These are phyloP conservation scores for Yamadazyma olivae DNA, from an alignment of 805 yeast species.

Conservation along the genomic window DNA sequence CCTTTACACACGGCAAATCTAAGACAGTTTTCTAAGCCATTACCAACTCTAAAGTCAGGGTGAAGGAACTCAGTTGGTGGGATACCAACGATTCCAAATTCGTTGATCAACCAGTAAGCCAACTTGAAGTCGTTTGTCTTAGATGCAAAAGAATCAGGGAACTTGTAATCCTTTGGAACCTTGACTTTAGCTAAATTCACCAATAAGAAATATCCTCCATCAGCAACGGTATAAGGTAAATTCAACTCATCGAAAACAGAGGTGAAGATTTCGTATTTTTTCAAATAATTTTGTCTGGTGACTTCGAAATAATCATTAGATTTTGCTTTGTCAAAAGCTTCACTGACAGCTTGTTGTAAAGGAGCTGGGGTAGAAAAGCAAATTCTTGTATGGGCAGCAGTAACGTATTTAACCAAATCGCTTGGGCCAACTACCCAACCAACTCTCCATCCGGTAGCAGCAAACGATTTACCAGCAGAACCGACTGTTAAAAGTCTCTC, in stretches of 20 bases:
- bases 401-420: constrained; percentile 75
- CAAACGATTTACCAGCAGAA: constrained; percentile 95
- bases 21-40: constrained; percentile 76
- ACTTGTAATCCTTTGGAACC: constrained; percentile 68
- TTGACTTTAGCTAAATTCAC: constrained; percentile 84
- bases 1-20: constrained; percentile 97
- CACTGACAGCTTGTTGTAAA: constrained; percentile 86
- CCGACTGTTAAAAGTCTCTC: constrained; percentile 87
- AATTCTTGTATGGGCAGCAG: constrained; percentile 91
- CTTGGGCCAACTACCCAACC: constrained; percentile 93
- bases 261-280: constrained; percentile 72
- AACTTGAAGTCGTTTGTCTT: constrained; percentile 80
- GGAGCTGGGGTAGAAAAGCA: constrained; percentile 92
- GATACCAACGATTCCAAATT: constrained; percentile 91
- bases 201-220: constrained; percentile 90
- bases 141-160: constrained; percentile 66
- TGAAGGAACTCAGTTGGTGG: constrained; percentile 96
- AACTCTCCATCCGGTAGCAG: constrained; percentile 99
- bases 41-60: constrained; percentile 55
- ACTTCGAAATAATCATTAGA: constrained; percentile 62
- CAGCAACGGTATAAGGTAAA: constrained; percentile 85
- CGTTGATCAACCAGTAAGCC: constrained; percentile 91
- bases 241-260: constrained; percentile 81
- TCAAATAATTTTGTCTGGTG: constrained; percentile 64
- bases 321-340: constrained; percentile 64